Percentiles rank a stretch among this genome's conserved stretches.
phyloP scores from a whole-genome alignment of 495 filamentous ascomycete species.

The Xanthoparmelia taractica region DNA sequence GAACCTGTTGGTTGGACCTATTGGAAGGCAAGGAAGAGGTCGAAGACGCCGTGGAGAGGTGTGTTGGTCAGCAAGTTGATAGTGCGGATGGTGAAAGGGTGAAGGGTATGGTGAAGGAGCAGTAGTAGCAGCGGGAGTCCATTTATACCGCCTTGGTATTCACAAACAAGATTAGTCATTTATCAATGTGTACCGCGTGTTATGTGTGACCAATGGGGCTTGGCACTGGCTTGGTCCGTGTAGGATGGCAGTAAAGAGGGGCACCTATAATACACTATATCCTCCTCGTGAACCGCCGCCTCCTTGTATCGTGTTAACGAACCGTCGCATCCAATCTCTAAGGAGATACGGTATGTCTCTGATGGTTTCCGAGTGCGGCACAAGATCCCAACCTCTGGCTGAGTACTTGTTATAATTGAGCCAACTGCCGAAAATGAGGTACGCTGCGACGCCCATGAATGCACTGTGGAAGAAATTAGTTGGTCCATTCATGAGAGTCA shows the following conservation, averaged over 20 bases:
- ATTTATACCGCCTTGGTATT: not conserved
- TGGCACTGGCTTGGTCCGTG: conserved; percentile 3
- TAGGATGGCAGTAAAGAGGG: conserved; percentile 12
- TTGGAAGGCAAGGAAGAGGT: conserved; percentile 51
- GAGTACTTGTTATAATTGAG: conserved; percentile 97
- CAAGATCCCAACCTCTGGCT: conserved; percentile 87
- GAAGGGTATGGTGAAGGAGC: conserved; percentile 39
- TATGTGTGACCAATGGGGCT: not conserved
- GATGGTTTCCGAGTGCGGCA: conserved; percentile 88
- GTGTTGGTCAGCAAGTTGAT: conserved; percentile 55
- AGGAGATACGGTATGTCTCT: conserved; percentile 87
- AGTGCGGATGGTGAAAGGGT: conserved; percentile 59
- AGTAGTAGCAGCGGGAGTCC: not conserved
- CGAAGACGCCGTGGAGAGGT: conserved; percentile 56
- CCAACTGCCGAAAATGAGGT: conserved; percentile 98
- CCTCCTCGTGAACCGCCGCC: conserved; percentile 71
- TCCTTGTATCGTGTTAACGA: conserved; percentile 76
- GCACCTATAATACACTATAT: conserved; percentile 59
- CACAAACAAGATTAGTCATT: not conserved
- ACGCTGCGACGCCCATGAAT: conserved; percentile 79
- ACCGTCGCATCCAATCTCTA: conserved; percentile 72
- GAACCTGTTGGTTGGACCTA: conserved; percentile 48
- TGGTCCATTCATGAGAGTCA: not conserved
- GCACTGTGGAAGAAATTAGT: conserved; percentile 41
- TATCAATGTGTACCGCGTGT: not conserved